Base-by-base conservation (phyloP, 108 stramenopile genomes). In the Pseudonitzschia multistriata region DNA sequence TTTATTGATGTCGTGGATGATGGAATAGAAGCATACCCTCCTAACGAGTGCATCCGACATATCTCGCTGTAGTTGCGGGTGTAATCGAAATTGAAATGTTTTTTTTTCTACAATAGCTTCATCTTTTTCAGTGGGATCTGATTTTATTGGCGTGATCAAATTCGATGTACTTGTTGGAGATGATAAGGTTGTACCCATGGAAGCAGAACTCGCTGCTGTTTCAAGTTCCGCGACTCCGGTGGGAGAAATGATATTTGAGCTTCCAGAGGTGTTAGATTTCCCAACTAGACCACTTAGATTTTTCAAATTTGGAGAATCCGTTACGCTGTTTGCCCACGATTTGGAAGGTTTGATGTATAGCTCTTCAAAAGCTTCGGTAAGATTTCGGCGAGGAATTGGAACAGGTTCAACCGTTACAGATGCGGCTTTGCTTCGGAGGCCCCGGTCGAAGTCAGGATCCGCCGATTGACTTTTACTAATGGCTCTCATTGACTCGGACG, bases 1-100 rank as follows among this genome's bases (percentile, higher is more conserved):
- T 67, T 87, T 91, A 72, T 94, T 94, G 56, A 94, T 89, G 49
- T 90, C 90, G 59, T 91, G 87, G 54, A 94, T 85, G 56, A 94
- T 68, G 35, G 77, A 68, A 75, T 94, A 92, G 48, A 94, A 84
- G 19, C 87, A 89, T 6, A 90, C 84, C 11, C 93, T 84, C 56
- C 88, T 72, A 5, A 94, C 76, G 21, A 88, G 68, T 27, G 80
- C 83, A 61, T 86, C 79, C 15, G 85, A 79, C 66, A 94, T 57
- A 0, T 88, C 86, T 39, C 85, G 80, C 33, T 77, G 53, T 1
- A 94, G 74, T 30, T 77, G 66, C 10, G 67, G 62, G 55, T 87
- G 80, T 19, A 94, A 76, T 33, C 71, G 34, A 68, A 90, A 91
- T 24, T 62, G 40, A 8, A 86, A 86, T 52, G 83, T 8, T 62